phyloP scores from a whole-genome alignment of 768 basidiomycete genomes.

The Auricularia sp. region DNA sequence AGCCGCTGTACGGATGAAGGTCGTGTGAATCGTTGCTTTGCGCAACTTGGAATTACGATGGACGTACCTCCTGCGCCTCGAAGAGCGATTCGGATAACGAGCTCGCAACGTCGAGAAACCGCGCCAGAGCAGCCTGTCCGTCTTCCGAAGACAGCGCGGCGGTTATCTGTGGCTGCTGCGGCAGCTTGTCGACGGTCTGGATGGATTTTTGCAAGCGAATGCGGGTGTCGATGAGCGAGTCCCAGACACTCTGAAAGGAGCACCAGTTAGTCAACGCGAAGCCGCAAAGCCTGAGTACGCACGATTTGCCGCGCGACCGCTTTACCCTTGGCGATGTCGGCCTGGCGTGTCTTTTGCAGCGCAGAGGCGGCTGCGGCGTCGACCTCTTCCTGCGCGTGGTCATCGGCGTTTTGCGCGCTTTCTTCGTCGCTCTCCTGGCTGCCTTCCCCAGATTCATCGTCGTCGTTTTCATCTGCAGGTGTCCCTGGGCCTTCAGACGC shows the following conservation, averaged over 20 bases:
- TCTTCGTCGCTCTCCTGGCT: conserved; percentile 5
- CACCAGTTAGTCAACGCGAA: conserved; percentile 1
- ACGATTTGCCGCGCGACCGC: conserved; percentile 80
- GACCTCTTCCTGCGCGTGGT: conserved; percentile 10
- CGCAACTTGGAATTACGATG: no score
- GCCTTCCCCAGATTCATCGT: conserved; percentile 8
- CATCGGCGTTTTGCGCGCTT: conserved; percentile 13
- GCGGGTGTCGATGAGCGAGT: conserved; percentile 77
- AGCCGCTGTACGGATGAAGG: neutral
- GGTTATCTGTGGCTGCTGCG: conserved; percentile 30
- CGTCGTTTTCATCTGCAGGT: conserved; percentile 13
- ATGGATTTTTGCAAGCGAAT: conserved; percentile 84
- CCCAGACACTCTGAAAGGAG: conserved; percentile 61
- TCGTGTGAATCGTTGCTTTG: no score
- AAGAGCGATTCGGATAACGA: conserved; percentile 57
- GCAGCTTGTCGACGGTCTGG: conserved; percentile 52
- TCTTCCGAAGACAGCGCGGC: conserved; percentile 11
- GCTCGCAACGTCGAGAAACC: conserved; percentile 51
- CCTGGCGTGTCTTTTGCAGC: conserved; percentile 50
- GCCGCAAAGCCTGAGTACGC: conserved; percentile 19
- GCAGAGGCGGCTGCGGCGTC: conserved; percentile 25
- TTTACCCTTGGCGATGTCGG: conserved; percentile 71
- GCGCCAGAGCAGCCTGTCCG: conserved; percentile 35
- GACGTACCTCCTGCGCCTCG: conserved; percentile 57
- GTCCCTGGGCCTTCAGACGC: conserved; percentile 5